A percentile compares a stretch with the other conserved stretches of the same genome.
Evolutionary conservation across 257 asterid species (phyloP).

Genomic region (Ilex aquifolium): DNA sequence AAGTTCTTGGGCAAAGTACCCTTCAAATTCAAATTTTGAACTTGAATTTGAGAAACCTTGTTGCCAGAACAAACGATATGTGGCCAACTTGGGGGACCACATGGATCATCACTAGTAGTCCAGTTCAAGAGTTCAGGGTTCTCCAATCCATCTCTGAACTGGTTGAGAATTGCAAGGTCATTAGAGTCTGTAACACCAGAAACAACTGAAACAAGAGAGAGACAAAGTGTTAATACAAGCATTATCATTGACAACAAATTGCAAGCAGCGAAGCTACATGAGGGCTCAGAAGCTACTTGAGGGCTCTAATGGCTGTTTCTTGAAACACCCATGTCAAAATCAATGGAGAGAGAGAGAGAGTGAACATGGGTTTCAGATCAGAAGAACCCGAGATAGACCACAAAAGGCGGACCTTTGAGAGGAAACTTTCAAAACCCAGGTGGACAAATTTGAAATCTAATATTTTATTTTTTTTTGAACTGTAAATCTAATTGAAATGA

Average conservation of each 20-base stretch:
- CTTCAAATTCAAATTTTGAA: neutral
- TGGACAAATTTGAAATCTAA: too few species aligned
- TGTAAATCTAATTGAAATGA: too few species aligned
- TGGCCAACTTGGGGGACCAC: conserved; percentile 5
- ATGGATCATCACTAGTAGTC: neutral
- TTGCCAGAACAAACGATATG: neutral
- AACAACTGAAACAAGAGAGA: neutral
- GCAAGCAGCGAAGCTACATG: neutral
- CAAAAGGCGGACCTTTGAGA: too few species aligned
- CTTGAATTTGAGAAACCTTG: conserved; percentile 1
- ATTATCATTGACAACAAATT: neutral
- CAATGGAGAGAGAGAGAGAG: conserved; percentile 16
- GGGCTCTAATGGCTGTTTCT: conserved; percentile 16
- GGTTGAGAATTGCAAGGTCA: neutral
- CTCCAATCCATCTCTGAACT: neutral
- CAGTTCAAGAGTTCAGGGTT: conserved; percentile 1
- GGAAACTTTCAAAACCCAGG: too few species aligned
- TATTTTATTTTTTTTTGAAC: too few species aligned
- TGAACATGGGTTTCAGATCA: conserved; percentile 19
- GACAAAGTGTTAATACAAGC: neutral
- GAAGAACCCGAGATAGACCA: conserved; percentile 2
- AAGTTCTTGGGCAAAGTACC: conserved; percentile 1
- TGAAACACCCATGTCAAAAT: conserved; percentile 29
- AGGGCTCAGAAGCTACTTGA: neutral
- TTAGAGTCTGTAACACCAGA: conserved; percentile 1